Evolutionary conservation across 2,329 filamentous ascomycete species (phyloP).

Genomic region (Cryphonectria nitschkei): DNA sequence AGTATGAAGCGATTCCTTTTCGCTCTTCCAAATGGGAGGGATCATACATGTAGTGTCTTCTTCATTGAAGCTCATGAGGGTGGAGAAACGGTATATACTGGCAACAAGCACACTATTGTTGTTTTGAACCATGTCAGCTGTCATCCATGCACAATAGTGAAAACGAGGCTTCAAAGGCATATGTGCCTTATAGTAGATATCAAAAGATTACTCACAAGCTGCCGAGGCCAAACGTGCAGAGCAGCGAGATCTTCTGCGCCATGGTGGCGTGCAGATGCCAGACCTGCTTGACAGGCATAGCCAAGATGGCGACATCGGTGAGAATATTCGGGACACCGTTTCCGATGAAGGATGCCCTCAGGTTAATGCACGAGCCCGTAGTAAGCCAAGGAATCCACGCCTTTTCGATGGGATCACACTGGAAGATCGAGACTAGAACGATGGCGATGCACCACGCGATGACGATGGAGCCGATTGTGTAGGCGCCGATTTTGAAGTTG

Average conservation of each 20-base stretch:
- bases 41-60: constrained; percentile 33
- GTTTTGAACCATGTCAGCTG: constrained; percentile 11
- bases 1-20: background rate
- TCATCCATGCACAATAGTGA: background rate
- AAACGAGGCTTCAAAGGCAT: background rate
- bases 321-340: constrained; percentile 48
- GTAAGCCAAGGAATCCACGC: constrained; percentile 39
- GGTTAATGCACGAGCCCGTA: constrained; percentile 44
- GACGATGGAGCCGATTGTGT: constrained; percentile 27
- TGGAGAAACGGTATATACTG: constrained; percentile 35
- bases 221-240: constrained; percentile 32
- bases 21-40: too few species aligned
- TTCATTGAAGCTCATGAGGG: constrained; percentile 36
- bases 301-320: constrained; percentile 43
- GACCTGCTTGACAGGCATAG: constrained; percentile 31
- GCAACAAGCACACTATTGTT: constrained; percentile 35
- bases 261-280: constrained; percentile 27
- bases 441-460: constrained; percentile 34
- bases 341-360: constrained; percentile 45
- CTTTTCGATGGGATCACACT: constrained; percentile 45
- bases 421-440: constrained; percentile 36
- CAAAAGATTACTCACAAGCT: constrained; percentile 38
- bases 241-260: constrained; percentile 23
- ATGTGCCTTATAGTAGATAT: background rate
- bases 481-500: constrained; percentile 30